Conservation (phyloP, 164 flowering plant species). For the Amborella trichopoda region DNA sequence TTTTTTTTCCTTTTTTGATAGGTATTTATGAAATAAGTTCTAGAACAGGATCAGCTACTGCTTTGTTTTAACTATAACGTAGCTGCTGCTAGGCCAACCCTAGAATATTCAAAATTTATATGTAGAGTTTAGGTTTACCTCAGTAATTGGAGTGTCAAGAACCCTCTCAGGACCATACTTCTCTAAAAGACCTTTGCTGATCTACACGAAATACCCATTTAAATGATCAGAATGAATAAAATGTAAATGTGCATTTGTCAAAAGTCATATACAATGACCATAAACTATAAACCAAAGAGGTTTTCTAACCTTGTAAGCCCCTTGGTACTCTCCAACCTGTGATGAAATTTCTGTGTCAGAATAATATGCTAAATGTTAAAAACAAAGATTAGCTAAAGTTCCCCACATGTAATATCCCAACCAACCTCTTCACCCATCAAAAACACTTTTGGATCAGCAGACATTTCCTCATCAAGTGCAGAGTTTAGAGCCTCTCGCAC, state of each 20-base stretch:
- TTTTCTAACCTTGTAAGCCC: conserved; percentile 91
- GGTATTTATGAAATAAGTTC: too few species aligned
- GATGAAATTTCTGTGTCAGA: conserved; percentile 1
- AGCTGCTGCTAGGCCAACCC: too few species aligned
- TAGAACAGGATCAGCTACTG: too few species aligned
- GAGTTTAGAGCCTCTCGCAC: conserved; percentile 57
- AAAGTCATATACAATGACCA: too few species aligned
- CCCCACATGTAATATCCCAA: neutral
- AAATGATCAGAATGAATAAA: too few species aligned
- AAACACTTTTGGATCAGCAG: conserved; percentile 51
- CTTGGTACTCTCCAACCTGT: conserved; percentile 98
- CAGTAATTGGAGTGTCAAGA: conserved; percentile 93
- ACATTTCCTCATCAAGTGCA: conserved; percentile 64
- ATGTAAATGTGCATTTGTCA: too few species aligned
- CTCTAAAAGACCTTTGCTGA: conserved; percentile 81
- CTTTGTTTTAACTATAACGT: too few species aligned
- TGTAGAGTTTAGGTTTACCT: conserved; percentile 29
- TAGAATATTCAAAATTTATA: too few species aligned
- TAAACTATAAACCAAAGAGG: too few species aligned
- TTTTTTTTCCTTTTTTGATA: too few species aligned
- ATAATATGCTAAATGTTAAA: neutral
- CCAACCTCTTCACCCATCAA: conserved; percentile 60
- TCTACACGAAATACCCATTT: conserved; percentile 22
- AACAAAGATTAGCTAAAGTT: neutral
- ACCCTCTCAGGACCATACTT: conserved; percentile 97